Conservation (phyloP, 306 rosid species). For the Lathyrus tuberosus region DNA sequence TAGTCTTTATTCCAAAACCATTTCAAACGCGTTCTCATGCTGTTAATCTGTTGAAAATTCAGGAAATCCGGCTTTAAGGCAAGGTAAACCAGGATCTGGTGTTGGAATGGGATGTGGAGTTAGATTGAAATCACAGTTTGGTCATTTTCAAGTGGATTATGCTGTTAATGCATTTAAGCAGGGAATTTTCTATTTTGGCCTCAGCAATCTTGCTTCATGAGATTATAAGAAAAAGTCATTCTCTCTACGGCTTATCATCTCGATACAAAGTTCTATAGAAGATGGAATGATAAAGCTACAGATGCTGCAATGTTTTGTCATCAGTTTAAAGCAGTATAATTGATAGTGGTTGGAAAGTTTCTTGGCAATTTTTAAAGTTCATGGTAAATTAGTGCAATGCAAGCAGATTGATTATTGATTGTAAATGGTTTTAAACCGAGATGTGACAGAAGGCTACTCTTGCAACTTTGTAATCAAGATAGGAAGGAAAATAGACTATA, state of each 20-base stretch:
- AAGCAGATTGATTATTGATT: conserved; percentile 22
- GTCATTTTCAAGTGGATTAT: conserved; percentile 81
- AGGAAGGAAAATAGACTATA: neutral
- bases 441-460: conserved; percentile 25
- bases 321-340: neutral
- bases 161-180: conserved; percentile 80
- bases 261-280: conserved; percentile 17
- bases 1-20: conserved; percentile 16
- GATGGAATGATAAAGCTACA: conserved; percentile 34
- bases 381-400: neutral
- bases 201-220: conserved; percentile 77
- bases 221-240: neutral
- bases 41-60: conserved; percentile 47
- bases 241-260: conserved; percentile 3
- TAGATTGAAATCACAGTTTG: conserved; percentile 78
- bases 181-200: conserved; percentile 71
- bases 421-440: conserved; percentile 32
- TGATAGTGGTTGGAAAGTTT: too few species aligned
- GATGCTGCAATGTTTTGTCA: conserved; percentile 26
- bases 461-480: conserved; percentile 11
- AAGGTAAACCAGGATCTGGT: conserved; percentile 88
- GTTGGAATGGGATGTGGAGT: conserved; percentile 80
- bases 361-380: too few species aligned
- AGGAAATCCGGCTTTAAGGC: conserved; percentile 90
- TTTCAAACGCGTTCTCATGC: conserved; percentile 35